A percentile compares a stretch with the other conserved stretches of the same genome.
These are phyloP conservation scores for Sugiyamaella novakii DNA, from an alignment of 1,139 yeast species.

Conservation along the genomic window DNA sequence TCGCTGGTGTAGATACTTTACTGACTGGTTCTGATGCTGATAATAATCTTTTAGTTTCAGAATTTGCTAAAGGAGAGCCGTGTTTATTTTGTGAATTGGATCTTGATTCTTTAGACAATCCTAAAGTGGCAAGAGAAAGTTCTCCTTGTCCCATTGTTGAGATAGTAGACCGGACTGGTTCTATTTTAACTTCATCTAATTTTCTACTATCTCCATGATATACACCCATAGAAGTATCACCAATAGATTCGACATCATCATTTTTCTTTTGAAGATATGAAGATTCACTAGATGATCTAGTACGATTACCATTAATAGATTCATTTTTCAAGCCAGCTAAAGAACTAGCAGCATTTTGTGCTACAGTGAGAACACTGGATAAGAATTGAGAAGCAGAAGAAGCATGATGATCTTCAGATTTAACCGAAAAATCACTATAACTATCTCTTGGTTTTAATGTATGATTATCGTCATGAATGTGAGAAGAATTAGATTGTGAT, in stretches of 20 bases:
- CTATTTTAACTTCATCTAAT: slow-evolving; percentile 8
- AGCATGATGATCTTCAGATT: slow-evolving; percentile 5
- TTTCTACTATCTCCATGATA: slow-evolving; percentile 7
- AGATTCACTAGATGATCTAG: slow-evolving; percentile 14
- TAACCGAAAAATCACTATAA: neutral
- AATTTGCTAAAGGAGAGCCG: slow-evolving; percentile 7
- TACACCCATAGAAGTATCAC: slow-evolving; percentile 1
- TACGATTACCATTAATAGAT: slow-evolving; percentile 14
- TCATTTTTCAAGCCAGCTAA: slow-evolving; percentile 26
- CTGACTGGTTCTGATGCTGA: no score
- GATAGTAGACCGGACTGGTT: slow-evolving; percentile 47
- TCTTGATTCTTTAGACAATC: slow-evolving; percentile 10
- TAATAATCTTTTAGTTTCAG: neutral
- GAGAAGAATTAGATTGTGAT: no score
- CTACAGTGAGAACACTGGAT: slow-evolving; percentile 37
- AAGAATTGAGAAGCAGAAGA: slow-evolving; percentile 39
- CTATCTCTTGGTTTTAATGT: neutral
- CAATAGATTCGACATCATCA: slow-evolving; percentile 5
- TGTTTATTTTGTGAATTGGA: slow-evolving; percentile 3
- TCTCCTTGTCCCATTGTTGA: slow-evolving; percentile 75
- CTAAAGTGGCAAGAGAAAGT: slow-evolving; percentile 52
- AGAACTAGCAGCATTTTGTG: slow-evolving; percentile 41
- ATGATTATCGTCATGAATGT: neutral
- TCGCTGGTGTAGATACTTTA: neutral
- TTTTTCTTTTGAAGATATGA: slow-evolving; percentile 1